A percentile compares a stretch with the other conserved stretches of the same genome.
Conservation (phyloP, 2,329 filamentous ascomycete species). For the Iodosphaeria phyllophila region DNA sequence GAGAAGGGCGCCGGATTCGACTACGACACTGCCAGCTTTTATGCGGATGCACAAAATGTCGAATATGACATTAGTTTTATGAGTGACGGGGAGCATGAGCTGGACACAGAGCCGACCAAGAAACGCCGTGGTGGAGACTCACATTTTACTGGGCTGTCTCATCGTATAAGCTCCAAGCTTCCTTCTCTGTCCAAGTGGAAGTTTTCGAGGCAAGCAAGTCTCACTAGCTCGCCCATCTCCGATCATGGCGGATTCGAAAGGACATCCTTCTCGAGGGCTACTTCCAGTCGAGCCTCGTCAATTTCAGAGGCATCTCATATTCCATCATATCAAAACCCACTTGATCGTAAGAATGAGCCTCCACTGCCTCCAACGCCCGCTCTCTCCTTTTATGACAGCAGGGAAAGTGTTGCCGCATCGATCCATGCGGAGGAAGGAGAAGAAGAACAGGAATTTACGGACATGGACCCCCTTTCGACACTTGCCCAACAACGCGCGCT, state of each 20-base stretch:
- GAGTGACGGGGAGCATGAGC: slow-evolving; percentile 39
- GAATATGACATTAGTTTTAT: slow-evolving; percentile 52
- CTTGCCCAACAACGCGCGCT: too few relatives aligned
- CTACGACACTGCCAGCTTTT: slow-evolving; percentile 15
- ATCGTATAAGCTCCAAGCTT: slow-evolving; percentile 45
- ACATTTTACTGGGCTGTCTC: slow-evolving; percentile 40
- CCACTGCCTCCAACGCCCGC: slow-evolving; percentile 42
- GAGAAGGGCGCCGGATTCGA: slow-evolving; percentile 30
- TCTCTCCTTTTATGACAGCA: slow-evolving; percentile 41
- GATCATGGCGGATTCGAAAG: slow-evolving; percentile 69
- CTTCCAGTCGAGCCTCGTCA: slow-evolving; percentile 67
- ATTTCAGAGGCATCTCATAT: too few relatives aligned
- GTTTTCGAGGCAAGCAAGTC: slow-evolving; percentile 23
- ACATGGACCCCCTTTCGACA: too few relatives aligned
- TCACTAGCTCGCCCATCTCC: slow-evolving; percentile 45
- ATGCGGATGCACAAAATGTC: slow-evolving; percentile 24
- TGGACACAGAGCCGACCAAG: slow-evolving; percentile 27
- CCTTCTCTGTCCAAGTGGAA: slow-evolving; percentile 32
- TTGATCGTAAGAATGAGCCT: slow-evolving; percentile 28
- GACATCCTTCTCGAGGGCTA: slow-evolving; percentile 37
- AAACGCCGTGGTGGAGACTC: slow-evolving; percentile 41
- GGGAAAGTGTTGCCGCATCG: slow-evolving; percentile 35
- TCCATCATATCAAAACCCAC: slow-evolving; percentile 28
- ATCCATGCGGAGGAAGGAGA: slow-evolving; percentile 29
- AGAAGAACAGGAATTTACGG: too few relatives aligned